Conservation (phyloP, 805 yeast genomes). For the Myxozyma vanderwaltii region DNA sequence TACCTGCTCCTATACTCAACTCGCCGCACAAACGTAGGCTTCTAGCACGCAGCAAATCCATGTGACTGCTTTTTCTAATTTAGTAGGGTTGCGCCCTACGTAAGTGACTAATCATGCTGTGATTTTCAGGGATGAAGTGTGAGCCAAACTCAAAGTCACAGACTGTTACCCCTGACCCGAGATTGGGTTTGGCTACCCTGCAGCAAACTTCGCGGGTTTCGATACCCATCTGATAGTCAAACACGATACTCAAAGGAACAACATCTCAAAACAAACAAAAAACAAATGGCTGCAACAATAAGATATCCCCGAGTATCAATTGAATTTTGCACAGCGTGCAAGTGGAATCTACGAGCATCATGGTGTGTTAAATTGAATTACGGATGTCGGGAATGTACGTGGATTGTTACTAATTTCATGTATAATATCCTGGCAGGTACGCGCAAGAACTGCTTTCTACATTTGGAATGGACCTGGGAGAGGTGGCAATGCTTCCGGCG, state of each 20-base stretch:
- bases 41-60: background rate
- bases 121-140: background rate
- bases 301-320: conserved; percentile 65
- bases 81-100: conserved; percentile 5
- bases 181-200: no score
- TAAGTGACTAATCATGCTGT: background rate
- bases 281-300: conserved; percentile 9
- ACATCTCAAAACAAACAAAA: background rate
- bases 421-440: conserved; percentile 16
- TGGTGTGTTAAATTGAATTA: conserved; percentile 69
- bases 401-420: background rate
- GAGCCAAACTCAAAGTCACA: background rate
- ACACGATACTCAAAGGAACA: background rate
- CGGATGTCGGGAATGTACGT: background rate
- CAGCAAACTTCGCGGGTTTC: no score
- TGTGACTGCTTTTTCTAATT: conserved; percentile 1
- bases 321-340: conserved; percentile 77
- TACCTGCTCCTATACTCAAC: background rate
- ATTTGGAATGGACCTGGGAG: conserved; percentile 60
- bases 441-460: conserved; percentile 81
- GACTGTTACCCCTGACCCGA: background rate
- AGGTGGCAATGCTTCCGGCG: conserved; percentile 54
- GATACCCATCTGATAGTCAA: no score
- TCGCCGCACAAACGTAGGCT: background rate
- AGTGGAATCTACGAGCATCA: conserved; percentile 84